Conservation (phyloP, 129 eudicot species). For the Pseudognaphalium luteoalbum region DNA sequence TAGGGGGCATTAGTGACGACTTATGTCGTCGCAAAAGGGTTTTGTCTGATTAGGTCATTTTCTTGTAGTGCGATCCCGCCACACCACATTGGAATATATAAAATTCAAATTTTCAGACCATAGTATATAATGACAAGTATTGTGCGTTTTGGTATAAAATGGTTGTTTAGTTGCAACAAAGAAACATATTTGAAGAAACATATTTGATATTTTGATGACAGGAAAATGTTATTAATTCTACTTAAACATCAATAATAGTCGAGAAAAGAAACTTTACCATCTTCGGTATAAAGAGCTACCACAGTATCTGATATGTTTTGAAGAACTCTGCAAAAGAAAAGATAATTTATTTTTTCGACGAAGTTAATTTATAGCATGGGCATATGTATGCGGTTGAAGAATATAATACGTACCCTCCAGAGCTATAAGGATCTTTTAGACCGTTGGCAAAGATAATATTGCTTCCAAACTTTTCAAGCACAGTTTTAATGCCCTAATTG, state of each 20-base stretch:
- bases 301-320: conserved; percentile 33
- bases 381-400: background rate
- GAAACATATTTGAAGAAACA: too few relatives aligned
- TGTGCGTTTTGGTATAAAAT: too few relatives aligned
- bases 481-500: conserved; percentile 32
- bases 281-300: conserved; percentile 23
- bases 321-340: conserved; percentile 10
- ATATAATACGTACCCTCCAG: conserved; percentile 37
- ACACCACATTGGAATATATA: too few relatives aligned
- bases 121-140: too few relatives aligned
- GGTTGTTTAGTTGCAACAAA: too few relatives aligned
- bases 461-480: conserved; percentile 43
- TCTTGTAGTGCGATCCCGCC: too few relatives aligned
- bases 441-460: conserved; percentile 49
- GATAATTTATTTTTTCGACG: background rate
- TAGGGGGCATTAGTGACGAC: too few relatives aligned
- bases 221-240: too few relatives aligned
- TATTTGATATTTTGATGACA: too few relatives aligned
- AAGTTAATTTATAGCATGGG: background rate
- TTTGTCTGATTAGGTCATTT: too few relatives aligned
- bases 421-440: conserved; percentile 39
- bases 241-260: background rate
- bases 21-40: too few relatives aligned
- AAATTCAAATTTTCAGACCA: too few relatives aligned
- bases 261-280: background rate